A percentile compares a stretch with the other conserved stretches of the same genome.
These are phyloP conservation scores for Batkoa obscura DNA, from an alignment of 371 early-diverging fungal species.

Conservation along the genomic window DNA sequence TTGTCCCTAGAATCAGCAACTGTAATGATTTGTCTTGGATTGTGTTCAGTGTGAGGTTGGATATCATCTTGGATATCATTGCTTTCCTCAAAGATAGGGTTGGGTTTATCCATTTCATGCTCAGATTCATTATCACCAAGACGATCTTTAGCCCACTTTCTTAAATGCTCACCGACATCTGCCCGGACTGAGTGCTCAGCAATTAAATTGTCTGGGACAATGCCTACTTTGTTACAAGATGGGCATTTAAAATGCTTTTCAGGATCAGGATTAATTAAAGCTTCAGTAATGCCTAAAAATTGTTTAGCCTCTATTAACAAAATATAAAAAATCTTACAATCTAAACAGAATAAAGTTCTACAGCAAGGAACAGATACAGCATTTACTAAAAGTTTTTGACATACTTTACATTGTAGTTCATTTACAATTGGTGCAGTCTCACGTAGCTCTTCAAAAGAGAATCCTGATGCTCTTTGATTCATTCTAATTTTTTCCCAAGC, in stretches of 20 bases:
- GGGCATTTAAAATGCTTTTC: neutral
- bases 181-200: neutral
- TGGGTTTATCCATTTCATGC: too few relatives aligned
- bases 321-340: slow-evolving; percentile 26
- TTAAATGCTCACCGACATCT: neutral
- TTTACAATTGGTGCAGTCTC: slow-evolving; percentile 39
- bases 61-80: too few relatives aligned
- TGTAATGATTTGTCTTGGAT: too few relatives aligned
- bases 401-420: slow-evolving; percentile 49
- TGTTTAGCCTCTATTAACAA: neutral
- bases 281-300: slow-evolving; percentile 6
- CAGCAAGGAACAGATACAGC: slow-evolving; percentile 79
- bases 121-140: too few relatives aligned
- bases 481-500: slow-evolving; percentile 46
- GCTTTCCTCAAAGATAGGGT: too few relatives aligned
- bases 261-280: neutral
- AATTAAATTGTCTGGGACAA: neutral
- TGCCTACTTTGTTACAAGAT: neutral
- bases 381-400: slow-evolving; percentile 50
- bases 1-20: too few relatives aligned
- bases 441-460: slow-evolving; percentile 32
- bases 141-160: too few relatives aligned
- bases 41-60: too few relatives aligned
- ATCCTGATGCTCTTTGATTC: slow-evolving; percentile 24
- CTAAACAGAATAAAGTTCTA: slow-evolving; percentile 66